Evolutionary conservation across 176 grass and related monocot genomes (phyloP), one percentile per base, ranked within the genome.

Genomic region (Triticum aestivum): DNA sequence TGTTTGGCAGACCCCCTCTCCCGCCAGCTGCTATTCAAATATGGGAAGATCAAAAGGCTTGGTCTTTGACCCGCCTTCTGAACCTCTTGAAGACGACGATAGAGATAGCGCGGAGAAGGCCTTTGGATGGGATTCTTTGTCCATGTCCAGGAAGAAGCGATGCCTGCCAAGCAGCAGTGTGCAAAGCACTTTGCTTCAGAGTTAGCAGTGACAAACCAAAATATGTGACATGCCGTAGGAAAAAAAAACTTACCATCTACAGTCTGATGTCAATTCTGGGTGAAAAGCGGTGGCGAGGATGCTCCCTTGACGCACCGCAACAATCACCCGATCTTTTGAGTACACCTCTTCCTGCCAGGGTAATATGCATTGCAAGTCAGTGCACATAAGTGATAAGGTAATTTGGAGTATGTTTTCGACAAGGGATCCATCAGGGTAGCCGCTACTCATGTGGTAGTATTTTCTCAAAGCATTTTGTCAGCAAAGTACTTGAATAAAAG

Each of bases 281-380:
- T 98, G 96, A 89, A 98, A 98, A 76, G 93, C 92, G 20, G 97
- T 99, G 29, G 87, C 97, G 1, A 99, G 94, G 73, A 99, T 90
- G 74, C 93, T 94, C 75, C 92, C 83, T 87, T 99, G 97, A 38
- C 92, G 80, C 3, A 42, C 41, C 41, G 41, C 41, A 42, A 42
- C 41, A 42, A 42, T 42, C 41, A 42, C 41, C 41, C 41, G 9
- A 42, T 42, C 41, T 42, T 42, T 42, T 42, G 41, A 42, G 2
- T 42, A 42, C 41, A 42, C 41, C 41, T 42, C 41, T 42, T 42
- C 41, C 41, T 42, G 41, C 41, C 41, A 42, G 41, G 41, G 41
- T 42, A 42, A 42, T 42, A 42, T 11, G 41, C 41, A 42, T 42
- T 42, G 41, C 2, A 8, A 4, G 41, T 88, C 30, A 76, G 75